A percentile compares a stretch with the other conserved stretches of the same genome.
phyloP scores from a whole-genome alignment of 2,329 filamentous ascomycete species.

The Sclerotinia borealis region DNA sequence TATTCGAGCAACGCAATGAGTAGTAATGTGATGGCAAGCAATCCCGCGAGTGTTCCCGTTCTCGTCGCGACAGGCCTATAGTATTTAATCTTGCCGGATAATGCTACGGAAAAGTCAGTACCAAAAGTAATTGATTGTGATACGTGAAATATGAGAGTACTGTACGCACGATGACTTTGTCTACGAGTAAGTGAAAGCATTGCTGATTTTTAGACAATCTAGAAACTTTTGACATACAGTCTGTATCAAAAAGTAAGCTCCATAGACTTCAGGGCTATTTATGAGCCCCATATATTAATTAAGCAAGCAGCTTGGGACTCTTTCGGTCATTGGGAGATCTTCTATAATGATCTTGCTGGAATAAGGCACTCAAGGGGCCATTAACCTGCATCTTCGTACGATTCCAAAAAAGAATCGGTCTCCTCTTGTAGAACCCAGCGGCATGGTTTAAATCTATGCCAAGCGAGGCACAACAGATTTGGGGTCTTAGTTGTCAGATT shows the following conservation, averaged over 20 bases:
- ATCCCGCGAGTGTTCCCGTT: background rate
- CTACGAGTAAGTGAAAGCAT: background rate
- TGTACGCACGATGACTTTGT: background rate
- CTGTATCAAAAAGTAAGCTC: background rate
- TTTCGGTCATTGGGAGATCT: background rate
- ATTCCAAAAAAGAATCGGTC: background rate
- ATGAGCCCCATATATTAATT: no score
- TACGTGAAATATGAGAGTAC: background rate
- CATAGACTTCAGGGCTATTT: background rate
- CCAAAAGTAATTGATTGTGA: background rate
- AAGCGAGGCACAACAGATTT: background rate
- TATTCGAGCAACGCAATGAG: background rate
- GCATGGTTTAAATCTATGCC: background rate
- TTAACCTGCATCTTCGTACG: background rate
- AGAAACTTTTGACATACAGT: background rate
- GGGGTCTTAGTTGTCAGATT: background rate
- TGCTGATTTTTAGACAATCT: background rate
- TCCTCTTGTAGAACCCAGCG: background rate
- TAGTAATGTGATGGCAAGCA: background rate
- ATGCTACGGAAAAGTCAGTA: background rate
- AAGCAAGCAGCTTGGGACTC: background rate
- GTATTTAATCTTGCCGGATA: background rate
- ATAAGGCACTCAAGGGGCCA: background rate
- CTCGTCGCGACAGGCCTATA: background rate
- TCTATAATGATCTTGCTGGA: background rate